Evolutionary conservation across 345 rosid species (phyloP).

Genomic region (Melaleuca alternifolia): DNA sequence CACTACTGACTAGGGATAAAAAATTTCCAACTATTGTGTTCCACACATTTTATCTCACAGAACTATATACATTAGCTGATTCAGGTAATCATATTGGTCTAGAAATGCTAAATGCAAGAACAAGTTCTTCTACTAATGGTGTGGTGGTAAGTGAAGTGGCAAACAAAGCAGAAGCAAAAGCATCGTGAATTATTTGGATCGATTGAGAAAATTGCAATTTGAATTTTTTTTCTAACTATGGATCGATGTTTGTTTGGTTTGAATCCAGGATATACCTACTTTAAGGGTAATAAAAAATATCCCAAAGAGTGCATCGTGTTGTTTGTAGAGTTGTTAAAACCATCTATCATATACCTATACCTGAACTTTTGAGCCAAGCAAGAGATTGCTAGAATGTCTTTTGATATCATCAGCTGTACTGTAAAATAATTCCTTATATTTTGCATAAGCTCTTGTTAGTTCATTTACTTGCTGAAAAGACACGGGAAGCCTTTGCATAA

Average conservation of each 20-base stretch:
- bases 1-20: not conserved
- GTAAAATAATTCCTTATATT: not conserved
- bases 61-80: not conserved
- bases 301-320: not conserved
- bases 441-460: not conserved
- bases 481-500: not conserved
- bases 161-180: not conserved
- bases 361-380: not conserved
- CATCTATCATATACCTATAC: not conserved
- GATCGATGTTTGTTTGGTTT: not conserved
- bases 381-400: not conserved
- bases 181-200: not conserved
- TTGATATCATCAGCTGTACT: not conserved
- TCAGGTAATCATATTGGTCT: not conserved
- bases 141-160: not conserved
- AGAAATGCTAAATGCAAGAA: not conserved
- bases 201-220: not conserved
- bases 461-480: not conserved
- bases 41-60: not conserved
- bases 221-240: not conserved
- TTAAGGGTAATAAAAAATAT: not conserved
- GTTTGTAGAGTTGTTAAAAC: not conserved
- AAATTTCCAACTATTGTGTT: not conserved
- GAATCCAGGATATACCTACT: not conserved
- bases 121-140: not conserved